phyloP scores from a whole-genome alignment of 208 protist genomes.

The Acanthamoeba royreba region DNA sequence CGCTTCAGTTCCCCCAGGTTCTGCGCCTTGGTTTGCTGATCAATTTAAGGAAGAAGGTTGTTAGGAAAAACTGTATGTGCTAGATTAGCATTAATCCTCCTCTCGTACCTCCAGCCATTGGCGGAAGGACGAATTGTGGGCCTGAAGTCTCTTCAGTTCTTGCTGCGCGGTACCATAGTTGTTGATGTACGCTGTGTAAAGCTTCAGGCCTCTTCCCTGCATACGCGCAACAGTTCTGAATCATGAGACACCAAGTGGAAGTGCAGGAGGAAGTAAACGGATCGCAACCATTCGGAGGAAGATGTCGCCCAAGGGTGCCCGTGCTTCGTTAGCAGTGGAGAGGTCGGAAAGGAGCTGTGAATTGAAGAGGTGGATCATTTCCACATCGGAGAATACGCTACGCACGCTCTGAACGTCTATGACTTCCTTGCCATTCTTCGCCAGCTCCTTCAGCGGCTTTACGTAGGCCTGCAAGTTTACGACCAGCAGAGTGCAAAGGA shows the following conservation, averaged over 20 bases:
- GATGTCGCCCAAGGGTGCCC: not conserved
- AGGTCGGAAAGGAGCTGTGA: slow-evolving; percentile 32
- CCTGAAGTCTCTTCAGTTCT: not conserved
- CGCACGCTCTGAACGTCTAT: not conserved
- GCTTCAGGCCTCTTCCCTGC: slow-evolving; percentile 18
- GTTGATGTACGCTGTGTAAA: slow-evolving; percentile 40
- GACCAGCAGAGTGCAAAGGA: not conserved
- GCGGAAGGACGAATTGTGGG: not conserved
- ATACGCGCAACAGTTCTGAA: not conserved
- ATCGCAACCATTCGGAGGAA: slow-evolving; percentile 3
- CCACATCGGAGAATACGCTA: slow-evolving; percentile 23
- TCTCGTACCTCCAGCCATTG: slow-evolving; percentile 31
- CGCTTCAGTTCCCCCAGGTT: not conserved
- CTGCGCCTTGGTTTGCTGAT: slow-evolving; percentile 32
- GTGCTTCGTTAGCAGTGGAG: not conserved
- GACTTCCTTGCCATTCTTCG: not conserved
- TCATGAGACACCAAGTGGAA: not conserved
- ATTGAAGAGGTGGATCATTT: slow-evolving; percentile 25
- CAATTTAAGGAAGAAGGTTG: not conserved
- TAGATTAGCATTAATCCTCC: not conserved
- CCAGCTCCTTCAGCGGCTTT: not conserved
- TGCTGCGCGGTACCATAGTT: not conserved
- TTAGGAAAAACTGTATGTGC: not conserved
- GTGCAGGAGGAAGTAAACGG: not conserved
- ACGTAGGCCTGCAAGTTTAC: not conserved